Conservation (phyloP, 768 basidiomycete genomes). For the Hypholoma sublateritium region DNA sequence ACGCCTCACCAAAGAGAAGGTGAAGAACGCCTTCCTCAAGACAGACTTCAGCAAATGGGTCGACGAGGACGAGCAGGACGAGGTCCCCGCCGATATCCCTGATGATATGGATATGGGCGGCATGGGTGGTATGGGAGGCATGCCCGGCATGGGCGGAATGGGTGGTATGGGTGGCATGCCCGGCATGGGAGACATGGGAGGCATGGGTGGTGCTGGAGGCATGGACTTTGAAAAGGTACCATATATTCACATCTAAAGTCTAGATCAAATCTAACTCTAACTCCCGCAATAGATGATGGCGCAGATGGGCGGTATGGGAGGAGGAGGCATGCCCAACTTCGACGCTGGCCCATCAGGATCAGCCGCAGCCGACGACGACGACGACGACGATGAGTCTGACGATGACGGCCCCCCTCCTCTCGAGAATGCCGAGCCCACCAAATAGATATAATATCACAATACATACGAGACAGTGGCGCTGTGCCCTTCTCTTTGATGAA, state of each 20-base stretch:
- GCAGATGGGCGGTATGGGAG: conserved; percentile 37
- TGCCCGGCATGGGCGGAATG: conserved; percentile 58
- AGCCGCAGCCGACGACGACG: conserved; percentile 24
- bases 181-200: conserved; percentile 56
- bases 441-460: conserved; percentile 24
- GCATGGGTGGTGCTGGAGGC: conserved; percentile 44
- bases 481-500: not conserved
- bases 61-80: conserved; percentile 96
- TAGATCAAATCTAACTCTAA: not conserved
- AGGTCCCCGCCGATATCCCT: conserved; percentile 38
- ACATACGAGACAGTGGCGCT: not conserved
- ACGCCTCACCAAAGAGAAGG: conserved; percentile 86
- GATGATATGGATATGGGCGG: conserved; percentile 54
- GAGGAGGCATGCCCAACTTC: conserved; percentile 21
- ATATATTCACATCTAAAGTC: not conserved
- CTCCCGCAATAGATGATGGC: conserved; percentile 46
- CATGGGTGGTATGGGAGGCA: conserved; percentile 59
- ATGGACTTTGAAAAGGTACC: conserved; percentile 70
- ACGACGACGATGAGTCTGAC: conserved; percentile 48
- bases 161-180: conserved; percentile 59
- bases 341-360: conserved; percentile 18
- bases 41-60: conserved; percentile 96
- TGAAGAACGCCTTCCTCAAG: conserved; percentile 81
- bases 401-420: conserved; percentile 81
- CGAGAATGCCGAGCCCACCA: conserved; percentile 58